These are phyloP conservation scores for Aspergillus fumigatus DNA, from an alignment of 2,329 filamentous ascomycete genomes.

Conservation along the genomic window DNA sequence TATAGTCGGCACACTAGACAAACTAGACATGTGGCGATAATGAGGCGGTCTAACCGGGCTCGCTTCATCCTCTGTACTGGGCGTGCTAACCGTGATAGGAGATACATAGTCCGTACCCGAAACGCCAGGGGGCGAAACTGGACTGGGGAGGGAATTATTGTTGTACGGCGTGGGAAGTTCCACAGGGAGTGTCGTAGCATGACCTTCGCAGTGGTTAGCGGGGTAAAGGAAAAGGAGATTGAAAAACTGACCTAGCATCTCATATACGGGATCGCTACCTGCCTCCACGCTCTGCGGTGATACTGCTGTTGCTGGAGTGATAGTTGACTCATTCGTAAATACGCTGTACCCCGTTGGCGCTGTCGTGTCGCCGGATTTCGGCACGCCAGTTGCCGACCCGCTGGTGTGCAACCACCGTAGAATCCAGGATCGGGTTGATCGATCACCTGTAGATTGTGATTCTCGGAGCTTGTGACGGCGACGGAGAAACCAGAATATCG, in stretches of 20 bases:
- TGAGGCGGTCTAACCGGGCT: conserved; percentile 1
- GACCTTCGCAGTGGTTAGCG: neutral
- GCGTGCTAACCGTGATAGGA: conserved; percentile 2
- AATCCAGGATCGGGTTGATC: conserved; percentile 1
- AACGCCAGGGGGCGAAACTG: neutral
- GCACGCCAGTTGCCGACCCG: neutral
- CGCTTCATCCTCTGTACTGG: conserved; percentile 1
- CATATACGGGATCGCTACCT: conserved; percentile 7
- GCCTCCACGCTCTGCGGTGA: conserved; percentile 1
- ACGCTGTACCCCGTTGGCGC: neutral
- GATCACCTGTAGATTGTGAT: conserved; percentile 1
- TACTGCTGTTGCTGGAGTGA: neutral
- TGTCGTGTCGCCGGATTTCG: conserved; percentile 2
- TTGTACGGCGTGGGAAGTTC: conserved; percentile 13
- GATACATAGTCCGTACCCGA: conserved; percentile 1
- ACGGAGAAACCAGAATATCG: conserved; percentile 21
- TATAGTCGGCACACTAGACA: conserved; percentile 8
- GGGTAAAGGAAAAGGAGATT: neutral
- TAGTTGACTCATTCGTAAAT: neutral
- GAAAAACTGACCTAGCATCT: conserved; percentile 7
- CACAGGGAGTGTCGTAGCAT: neutral
- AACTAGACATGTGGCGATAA: conserved; percentile 9
- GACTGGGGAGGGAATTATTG: neutral
- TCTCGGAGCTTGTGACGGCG: conserved; percentile 5
- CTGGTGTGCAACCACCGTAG: conserved; percentile 7